Evolutionary conservation across 371 early-diverging fungal species (phyloP), one percentile per base, ranked within the genome.

Genomic region (Aphelidium insulamus): DNA sequence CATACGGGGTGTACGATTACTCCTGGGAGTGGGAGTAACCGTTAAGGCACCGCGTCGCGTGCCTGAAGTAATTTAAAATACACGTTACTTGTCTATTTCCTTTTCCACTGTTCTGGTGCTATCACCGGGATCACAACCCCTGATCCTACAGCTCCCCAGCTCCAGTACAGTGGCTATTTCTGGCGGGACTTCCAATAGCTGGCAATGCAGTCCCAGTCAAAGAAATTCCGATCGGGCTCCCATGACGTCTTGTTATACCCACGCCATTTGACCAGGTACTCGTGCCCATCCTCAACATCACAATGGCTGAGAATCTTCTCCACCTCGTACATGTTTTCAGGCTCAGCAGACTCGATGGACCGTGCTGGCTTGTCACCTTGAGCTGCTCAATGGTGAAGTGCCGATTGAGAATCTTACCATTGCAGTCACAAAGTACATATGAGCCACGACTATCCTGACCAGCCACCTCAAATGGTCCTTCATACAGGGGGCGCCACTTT

Each of bases 401-500:
- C 0, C 45, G 36, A 1, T 15, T 18, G 12, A 40, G 20, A 1
- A 33, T 2, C 9, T 26, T 34, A 1, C 38, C 46, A 5, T 33
- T 38, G 1, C 21, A 23, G 28, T 45, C 38, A 9, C 21, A 11
- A 9, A 41, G 20, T 1, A 29, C 21, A 19, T 45, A 45, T 1
- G 37, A 8, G 3, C 46, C 38, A 20, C 14, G n/a, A 3, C 30
- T 16, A 1, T 30, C 30, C 2, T 18, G 21, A 1, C 21, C 15
- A 4, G 39, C 41, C 12, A 45, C 41, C 14, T 33, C 36, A 29
- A 33, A 45, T 1, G 41, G 41, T 0, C 36, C 46, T 28, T 45
- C 45, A 14, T 45, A 37, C 0, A 22, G n/a, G 3, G 40, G 30
- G 1, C 22, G 1, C 0, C 39, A 24, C 1, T 35, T 36, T 15